Evolutionary conservation across 352 stramenopile species (phyloP).

Genomic region (Pythium graminicola): DNA sequence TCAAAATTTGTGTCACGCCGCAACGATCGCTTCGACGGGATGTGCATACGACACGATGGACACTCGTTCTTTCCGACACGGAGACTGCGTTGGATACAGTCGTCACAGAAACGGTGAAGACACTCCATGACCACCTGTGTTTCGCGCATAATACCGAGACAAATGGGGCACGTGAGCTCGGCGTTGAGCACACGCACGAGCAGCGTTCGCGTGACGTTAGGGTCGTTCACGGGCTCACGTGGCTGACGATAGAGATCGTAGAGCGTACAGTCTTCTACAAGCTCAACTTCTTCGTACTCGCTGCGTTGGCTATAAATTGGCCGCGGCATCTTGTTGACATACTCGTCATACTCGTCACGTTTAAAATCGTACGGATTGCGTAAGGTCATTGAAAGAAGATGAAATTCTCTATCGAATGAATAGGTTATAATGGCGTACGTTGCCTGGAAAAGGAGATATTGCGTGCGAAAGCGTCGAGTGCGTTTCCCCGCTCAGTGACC

Average conservation of each 20-base stretch:
- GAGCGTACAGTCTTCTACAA: conserved; percentile 84
- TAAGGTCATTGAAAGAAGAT: conserved; percentile 3
- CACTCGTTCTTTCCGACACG: conserved; percentile 83
- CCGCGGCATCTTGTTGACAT: conserved; percentile 38
- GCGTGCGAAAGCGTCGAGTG: background rate
- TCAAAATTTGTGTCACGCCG: conserved; percentile 83
- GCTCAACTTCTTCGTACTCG: conserved; percentile 82
- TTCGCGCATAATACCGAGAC: conserved; percentile 75
- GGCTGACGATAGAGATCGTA: conserved; percentile 87
- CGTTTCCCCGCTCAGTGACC: background rate
- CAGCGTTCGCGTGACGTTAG: conserved; percentile 48
- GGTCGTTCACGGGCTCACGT: conserved; percentile 50
- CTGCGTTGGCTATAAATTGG: conserved; percentile 51
- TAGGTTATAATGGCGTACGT: background rate
- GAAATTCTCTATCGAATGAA: background rate
- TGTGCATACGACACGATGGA: conserved; percentile 85
- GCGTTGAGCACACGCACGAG: conserved; percentile 65
- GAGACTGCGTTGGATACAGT: conserved; percentile 87
- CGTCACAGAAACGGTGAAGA: conserved; percentile 87
- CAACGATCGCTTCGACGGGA: conserved; percentile 81
- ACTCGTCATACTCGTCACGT: conserved; percentile 56
- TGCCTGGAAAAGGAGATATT: background rate
- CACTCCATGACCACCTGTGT: conserved; percentile 90
- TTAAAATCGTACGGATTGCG: conserved; percentile 68
- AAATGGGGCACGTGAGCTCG: conserved; percentile 86